Base-by-base conservation (phyloP, 345 rosid genomes). In the Mangifera indica region DNA sequence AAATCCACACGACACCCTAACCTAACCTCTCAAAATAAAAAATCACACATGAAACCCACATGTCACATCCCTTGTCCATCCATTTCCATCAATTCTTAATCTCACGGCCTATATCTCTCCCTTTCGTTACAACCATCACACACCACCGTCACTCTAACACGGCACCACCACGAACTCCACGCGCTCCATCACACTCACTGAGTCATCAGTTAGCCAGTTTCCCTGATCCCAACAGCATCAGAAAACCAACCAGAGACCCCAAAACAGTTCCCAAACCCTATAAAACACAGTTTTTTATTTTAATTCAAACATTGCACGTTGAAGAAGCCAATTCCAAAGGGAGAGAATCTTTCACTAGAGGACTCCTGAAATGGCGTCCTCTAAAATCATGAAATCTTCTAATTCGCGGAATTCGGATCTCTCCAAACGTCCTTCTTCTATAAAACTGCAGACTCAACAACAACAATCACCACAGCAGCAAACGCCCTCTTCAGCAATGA, bases 391-490 rank as follows among this genome's bases (percentile, higher is more conserved):
- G 85, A 76, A 89, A 71, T 81, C 93, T 67, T 83, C 96, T 7
- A 86, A 62, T 55, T 77, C 93, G 62, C 80, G 84, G 78, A 87
- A 78, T 34, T 83, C 87, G 90, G 93, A 87, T 85, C 85, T 81
- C 1, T 75, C 91, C 48, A 85, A 84, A 51, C 91, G 86, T 54
- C 54, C 87, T 24, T 72, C 89, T 42, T 64, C 84, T 25, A 66
- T 86, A 15, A 74, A 78, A 13, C 72, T 7, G 7, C 42, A 6
- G 42, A 7, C 77, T 66, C 73, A 72, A 0, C 69, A 63, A 29
- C 73, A 70, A 72, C 25, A 62, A 64, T 61, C 66, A 68, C 54
- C 70, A 18, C 63, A 52, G 66, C 65, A 65, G 71, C 65, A 12
- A 66, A 65, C 42, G 60, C 72, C 40, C 14, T 5, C 66, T 18